Conservation (phyloP, 306 rosid species). For the Rosa persica region DNA sequence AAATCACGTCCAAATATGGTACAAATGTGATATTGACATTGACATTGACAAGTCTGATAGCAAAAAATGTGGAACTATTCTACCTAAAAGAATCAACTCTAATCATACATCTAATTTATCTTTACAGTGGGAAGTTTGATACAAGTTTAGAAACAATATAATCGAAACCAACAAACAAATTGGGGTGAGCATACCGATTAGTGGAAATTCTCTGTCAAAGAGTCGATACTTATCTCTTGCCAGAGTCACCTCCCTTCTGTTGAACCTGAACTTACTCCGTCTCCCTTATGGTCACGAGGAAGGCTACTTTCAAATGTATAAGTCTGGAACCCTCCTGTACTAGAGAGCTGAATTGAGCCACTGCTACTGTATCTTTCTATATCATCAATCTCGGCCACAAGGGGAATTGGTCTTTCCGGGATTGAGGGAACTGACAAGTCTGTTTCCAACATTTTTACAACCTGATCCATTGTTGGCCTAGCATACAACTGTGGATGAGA, state of each 20-base stretch:
- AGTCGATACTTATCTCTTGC: conserved; percentile 19
- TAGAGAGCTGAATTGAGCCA: conserved; percentile 54
- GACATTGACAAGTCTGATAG: background rate
- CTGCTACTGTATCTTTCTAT: conserved; percentile 67
- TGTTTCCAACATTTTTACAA: conserved; percentile 89
- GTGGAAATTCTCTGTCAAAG: conserved; percentile 31
- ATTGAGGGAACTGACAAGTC: conserved; percentile 72
- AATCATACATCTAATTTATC: conserved; percentile 29
- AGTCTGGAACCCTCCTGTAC: conserved; percentile 61
- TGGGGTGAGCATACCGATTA: conserved; percentile 19
- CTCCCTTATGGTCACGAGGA: conserved; percentile 33
- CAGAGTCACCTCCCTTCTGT: conserved; percentile 13
- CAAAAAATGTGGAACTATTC: conserved; percentile 8
- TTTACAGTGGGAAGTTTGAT: conserved; percentile 39
- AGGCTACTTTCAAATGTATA: conserved; percentile 37
- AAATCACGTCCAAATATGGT: background rate
- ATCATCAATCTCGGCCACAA: conserved; percentile 64
- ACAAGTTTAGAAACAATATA: conserved; percentile 25
- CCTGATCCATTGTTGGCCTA: conserved; percentile 98
- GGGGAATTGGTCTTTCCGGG: conserved; percentile 74
- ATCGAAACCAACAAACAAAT: conserved; percentile 30
- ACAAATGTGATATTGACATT: conserved; percentile 1
- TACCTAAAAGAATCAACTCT: conserved; percentile 33
- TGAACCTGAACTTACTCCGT: conserved; percentile 32
- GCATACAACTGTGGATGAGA: conserved; percentile 94